Base-by-base conservation (phyloP, 2,329 filamentous ascomycete genomes). In the Zasmidium angulare region DNA sequence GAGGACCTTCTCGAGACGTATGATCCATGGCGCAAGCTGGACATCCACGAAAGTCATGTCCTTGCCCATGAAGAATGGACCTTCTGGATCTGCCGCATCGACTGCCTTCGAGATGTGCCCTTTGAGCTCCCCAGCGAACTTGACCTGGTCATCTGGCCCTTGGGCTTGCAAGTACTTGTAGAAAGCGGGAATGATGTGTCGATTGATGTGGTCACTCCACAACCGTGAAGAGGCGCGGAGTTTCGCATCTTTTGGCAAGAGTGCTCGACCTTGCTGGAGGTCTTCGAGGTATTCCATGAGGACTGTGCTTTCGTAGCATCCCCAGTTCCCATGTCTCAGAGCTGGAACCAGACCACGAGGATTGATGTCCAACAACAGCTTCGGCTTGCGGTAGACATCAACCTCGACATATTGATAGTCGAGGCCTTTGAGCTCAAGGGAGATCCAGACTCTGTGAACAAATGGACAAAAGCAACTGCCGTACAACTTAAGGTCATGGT, bases 231-330 rank as follows among this genome's bases (percentile, higher is more conserved):
- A 85, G 1, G 92, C 91, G 65, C 87, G 86, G 14, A 86, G 74
- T 68, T 88, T 86, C 1, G 89, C 80, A 68, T 88, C 82, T 0
- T 80, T 77, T 1, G 90, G 90, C 24, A 92, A 79, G 7, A 96
- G 77, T 6, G 84, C 75, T 3, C 81, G 77, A 0, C 84, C 84
- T 23, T 80, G 73, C 29, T 84, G 79, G 24, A 91, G 76, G 68
- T 96, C 92, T 69, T 96, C 91, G 36, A 95, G 82, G 75, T 96
- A 96, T 87, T 96, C 91, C 72, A 96, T 82, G 67, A 96, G 83
- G 2, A 96, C 88, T 1, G 85, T 85, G 68, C 89, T 93, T 71
- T 96, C 91, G 69, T 91, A 88, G 68, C 88, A 91, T 0, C 87
- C 86, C 90, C 90, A 96, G 62, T 90, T 85, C 11, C 88, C 89